Evolutionary conservation across 768 basidiomycete genomes (phyloP), one percentile per base, ranked within the genome.

Genomic region (Termitomyces sp.): DNA sequence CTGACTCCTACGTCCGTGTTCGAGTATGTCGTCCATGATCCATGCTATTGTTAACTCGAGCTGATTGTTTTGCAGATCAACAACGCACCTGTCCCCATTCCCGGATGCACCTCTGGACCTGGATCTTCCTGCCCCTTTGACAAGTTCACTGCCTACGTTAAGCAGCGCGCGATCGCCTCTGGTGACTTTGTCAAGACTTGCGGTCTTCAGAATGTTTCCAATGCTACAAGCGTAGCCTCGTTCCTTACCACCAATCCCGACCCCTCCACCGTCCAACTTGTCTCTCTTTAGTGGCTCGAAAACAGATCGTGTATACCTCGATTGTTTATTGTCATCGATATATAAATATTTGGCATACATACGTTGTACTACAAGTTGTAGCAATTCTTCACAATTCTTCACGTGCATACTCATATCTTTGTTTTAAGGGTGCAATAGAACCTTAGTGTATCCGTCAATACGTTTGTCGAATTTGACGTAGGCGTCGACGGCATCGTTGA

Each of bases 391-490:
- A 5, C 24, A 22, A 42, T 26, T 5, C 24, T 26, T 45, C 24
- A 44, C 30, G 4, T 48, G 5, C 30, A 20, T 20, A 48, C n/a
- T 4, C 9, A 10, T 5, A 18, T 30, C 30, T 32, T 49, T 13
- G 24, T 18, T 39, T 62, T 70, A 80, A 54, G 80, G 80, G 52
- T 80, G 79, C 54, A 82, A 63, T 33, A 82, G 65, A 22, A 82
- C 80, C 69, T 82, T 82, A 0, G 79, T 82, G 61, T 81, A 82
- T 14, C 81, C 81, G 36, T 83, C 81, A 45, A 82, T 71, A 47
- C 80, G 71, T 64, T 76, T 76, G 61, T 83, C 81, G 61, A 84
- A 83, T 62, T 83, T 83, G 44, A 71, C 74, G 64, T 83, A 84
- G 22, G 82, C 82, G 33, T 74, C 72, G 4, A 76, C 67, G 0